Evolutionary conservation across 331 rosid species (phyloP).

Genomic region (Rosa hybrid): DNA sequence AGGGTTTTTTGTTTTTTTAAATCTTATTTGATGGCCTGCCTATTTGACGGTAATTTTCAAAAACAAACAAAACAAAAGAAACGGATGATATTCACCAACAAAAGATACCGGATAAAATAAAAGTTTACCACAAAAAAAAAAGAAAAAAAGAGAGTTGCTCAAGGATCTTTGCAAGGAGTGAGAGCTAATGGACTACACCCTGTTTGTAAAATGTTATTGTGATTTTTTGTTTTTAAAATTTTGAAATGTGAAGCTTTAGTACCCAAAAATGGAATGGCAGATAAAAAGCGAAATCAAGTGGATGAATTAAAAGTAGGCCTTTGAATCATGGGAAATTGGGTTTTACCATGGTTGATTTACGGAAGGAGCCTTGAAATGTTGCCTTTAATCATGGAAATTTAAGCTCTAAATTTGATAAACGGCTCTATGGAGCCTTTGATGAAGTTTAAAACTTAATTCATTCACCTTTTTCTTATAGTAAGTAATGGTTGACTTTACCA

Average conservation of each 20-base stretch:
- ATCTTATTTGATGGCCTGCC: not conserved
- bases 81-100: not conserved
- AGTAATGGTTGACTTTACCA: not conserved
- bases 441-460: not conserved
- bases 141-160: not conserved
- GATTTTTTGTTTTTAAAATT: slow-evolving; percentile 10
- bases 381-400: not conserved
- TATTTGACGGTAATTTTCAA: not conserved
- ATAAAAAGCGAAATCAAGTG: slow-evolving; percentile 12
- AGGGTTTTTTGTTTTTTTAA: too few species aligned
- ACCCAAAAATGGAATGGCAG: slow-evolving; percentile 34
- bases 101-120: not conserved
- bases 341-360: slow-evolving; percentile 19
- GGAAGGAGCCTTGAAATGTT: slow-evolving; percentile 35
- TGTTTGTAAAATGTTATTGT: not conserved
- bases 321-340: slow-evolving; percentile 27
- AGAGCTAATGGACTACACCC: too few species aligned
- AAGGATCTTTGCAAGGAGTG: too few species aligned
- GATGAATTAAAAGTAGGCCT: slow-evolving; percentile 7
- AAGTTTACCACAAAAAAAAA: too few species aligned
- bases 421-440: slow-evolving; percentile 14
- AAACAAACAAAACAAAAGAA: not conserved
- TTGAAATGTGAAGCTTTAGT: slow-evolving; percentile 28
- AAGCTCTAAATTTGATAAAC: slow-evolving; percentile 2
- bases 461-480: not conserved